A percentile compares a stretch with the other conserved stretches of the same genome.
Evolutionary conservation across 768 basidiomycete species (phyloP).

Genomic region (Xanthoconium stramineum): DNA sequence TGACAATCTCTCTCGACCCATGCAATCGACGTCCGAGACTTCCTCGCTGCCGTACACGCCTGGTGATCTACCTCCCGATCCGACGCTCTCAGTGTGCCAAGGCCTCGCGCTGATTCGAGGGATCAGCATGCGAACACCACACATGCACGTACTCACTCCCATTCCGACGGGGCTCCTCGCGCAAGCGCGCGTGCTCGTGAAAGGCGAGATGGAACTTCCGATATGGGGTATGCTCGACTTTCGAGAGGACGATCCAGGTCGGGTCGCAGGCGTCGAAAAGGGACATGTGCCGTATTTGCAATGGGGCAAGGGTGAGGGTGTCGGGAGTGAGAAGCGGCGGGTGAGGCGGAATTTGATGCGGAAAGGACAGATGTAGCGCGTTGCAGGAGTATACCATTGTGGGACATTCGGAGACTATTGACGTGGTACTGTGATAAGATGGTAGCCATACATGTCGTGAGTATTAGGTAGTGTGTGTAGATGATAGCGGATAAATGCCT

Average conservation of each 20-base stretch:
- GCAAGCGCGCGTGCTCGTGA: constrained; percentile 47
- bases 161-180: constrained; percentile 49
- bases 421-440: too few relatives aligned
- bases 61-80: constrained; percentile 49
- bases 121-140: constrained; percentile 25
- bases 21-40: background rate
- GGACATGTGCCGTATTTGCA: constrained; percentile 73
- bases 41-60: constrained; percentile 55
- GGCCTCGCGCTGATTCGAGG: constrained; percentile 78
- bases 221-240: constrained; percentile 87
- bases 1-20: background rate
- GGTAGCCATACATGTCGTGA: too few relatives aligned
- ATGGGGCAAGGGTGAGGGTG: constrained; percentile 66
- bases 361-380: constrained; percentile 58
- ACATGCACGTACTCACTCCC: constrained; percentile 80
- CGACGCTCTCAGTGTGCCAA: constrained; percentile 58
- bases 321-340: constrained; percentile 68
- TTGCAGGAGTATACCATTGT: background rate
- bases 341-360: constrained; percentile 88
- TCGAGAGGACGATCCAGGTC: constrained; percentile 36
- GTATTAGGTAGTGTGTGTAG: too few relatives aligned
- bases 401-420: too few relatives aligned
- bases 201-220: constrained; percentile 87
- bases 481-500: too few relatives aligned
- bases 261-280: constrained; percentile 49